Evolutionary conservation across 1,139 yeast species (phyloP).

Genomic region (Pneumocystis sp.): DNA sequence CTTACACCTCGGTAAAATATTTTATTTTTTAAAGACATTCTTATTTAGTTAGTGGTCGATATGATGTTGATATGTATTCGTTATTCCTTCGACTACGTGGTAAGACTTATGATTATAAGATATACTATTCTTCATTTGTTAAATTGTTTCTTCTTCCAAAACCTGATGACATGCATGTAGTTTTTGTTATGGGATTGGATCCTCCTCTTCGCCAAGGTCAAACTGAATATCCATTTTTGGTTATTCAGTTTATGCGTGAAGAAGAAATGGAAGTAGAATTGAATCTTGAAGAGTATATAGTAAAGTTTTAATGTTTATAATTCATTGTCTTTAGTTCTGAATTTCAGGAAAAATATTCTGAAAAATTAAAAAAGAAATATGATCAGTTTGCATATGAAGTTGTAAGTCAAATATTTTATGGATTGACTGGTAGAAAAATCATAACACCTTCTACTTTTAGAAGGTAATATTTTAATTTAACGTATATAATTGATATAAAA

Average conservation of each 20-base stretch:
- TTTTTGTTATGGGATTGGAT: conserved; percentile 76
- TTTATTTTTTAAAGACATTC: neutral
- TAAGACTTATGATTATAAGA: conserved; percentile 92
- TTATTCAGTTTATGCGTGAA: conserved; percentile 72
- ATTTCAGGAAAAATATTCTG: conserved; percentile 52
- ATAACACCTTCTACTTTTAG: conserved; percentile 55
- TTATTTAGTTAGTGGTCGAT: conserved; percentile 56
- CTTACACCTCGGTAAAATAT: conserved; percentile 52
- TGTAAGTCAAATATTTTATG: conserved; percentile 76
- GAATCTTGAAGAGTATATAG: conserved; percentile 54
- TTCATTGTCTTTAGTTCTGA: conserved; percentile 26
- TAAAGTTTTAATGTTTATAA: neutral
- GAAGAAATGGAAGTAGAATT: conserved; percentile 87
- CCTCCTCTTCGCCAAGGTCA: conserved; percentile 94
- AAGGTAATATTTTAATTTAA: conserved; percentile 25
- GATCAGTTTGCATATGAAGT: conserved; percentile 78
- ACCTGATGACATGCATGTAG: conserved; percentile 83
- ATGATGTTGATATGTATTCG: conserved; percentile 88
- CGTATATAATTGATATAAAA: conserved; percentile 21
- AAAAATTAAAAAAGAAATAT: conserved; percentile 56
- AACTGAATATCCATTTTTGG: conserved; percentile 85
- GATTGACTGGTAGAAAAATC: conserved; percentile 74
- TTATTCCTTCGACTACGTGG: conserved; percentile 84
- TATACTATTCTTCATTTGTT: conserved; percentile 81
- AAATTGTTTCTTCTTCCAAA: conserved; percentile 83